Evolutionary conservation across 306 rosid genomes (phyloP), one percentile per base, ranked within the genome.

Genomic region (Medicago lupulina): DNA sequence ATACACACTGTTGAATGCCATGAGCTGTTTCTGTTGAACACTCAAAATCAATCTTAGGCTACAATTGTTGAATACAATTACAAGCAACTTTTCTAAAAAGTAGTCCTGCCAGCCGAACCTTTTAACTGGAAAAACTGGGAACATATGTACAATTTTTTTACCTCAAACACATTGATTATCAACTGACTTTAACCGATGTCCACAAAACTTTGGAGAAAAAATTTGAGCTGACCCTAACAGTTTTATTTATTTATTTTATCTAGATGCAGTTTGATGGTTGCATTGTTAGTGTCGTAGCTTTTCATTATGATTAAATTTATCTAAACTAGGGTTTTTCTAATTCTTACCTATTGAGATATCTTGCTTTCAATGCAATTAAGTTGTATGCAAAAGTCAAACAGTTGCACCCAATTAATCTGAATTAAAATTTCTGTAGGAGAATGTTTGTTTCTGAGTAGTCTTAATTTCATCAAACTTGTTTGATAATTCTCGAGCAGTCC

Each of bases 281-380:
- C 61, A 43, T 75, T 73, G 50, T 78, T 41, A 46, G 54, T 49
- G 28, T 77, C 1, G 17, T n/a, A n/a, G 34, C 41, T 65, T 71
- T 71, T 76, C 25, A 25, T 76, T 71, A 6, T 78, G 58, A 41
- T 81, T 81, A 51, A 70, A 41, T 51, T 62, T 16, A 76, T 53
- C 67, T 34, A 76, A 55, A 51, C 39, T 21, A 50, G 39, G 69
- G 6, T 64, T 78, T 72, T 25, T 46, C 57, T 71, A 25, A 14
- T 63, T 70, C 44, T 28, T 44, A 61, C 17, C 71, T 72, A 6
- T 28, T 34, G 70, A 46, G 49, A 50, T 66, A 68, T 44, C 74
- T 40, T 68, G 63, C 16, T 83, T 60, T 74, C 40, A 13, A 36
- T 69, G 69, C 58, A 74, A 73, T 28, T 59, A 59, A 47, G 73